Evolutionary conservation across 2,329 filamentous ascomycete species (phyloP).

Genomic region (Curvularia verruculosa): DNA sequence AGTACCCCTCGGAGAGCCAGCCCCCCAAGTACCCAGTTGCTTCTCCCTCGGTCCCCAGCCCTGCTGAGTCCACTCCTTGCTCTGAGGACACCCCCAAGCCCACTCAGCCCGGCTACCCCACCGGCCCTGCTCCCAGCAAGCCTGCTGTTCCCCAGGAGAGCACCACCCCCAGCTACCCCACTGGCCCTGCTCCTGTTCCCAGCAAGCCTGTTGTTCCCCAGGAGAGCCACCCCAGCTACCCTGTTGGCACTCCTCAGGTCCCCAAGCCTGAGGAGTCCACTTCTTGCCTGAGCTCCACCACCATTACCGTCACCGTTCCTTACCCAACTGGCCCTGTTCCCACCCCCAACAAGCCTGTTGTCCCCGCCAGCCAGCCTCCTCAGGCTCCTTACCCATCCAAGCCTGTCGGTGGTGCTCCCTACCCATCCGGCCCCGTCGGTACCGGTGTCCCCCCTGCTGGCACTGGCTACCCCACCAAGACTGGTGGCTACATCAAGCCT

Average conservation of each 20-base stretch:
- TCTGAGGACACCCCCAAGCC: neutral
- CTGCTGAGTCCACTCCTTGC: neutral
- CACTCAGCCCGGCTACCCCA: neutral
- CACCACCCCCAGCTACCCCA: neutral
- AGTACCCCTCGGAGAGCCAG: slow-evolving; percentile 20
- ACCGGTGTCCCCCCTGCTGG: slow-evolving; percentile 22
- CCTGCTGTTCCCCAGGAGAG: slow-evolving; percentile 1
- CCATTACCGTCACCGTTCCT: slow-evolving; percentile 52
- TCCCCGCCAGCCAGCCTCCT: slow-evolving; percentile 5
- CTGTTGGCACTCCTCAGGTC: slow-evolving; percentile 11
- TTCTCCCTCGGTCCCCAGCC: neutral
- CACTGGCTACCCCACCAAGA: slow-evolving; percentile 41
- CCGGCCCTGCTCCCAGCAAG: neutral
- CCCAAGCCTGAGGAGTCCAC: slow-evolving; percentile 21
- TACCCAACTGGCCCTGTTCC: slow-evolving; percentile 48
- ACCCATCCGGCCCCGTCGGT: slow-evolving; percentile 23
- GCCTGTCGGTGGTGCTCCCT: slow-evolving; percentile 13
- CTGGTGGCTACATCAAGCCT: slow-evolving; percentile 41
- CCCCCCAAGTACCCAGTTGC: slow-evolving; percentile 7
- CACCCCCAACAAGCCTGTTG: slow-evolving; percentile 8
- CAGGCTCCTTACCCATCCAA: slow-evolving; percentile 21
- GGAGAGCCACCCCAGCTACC: slow-evolving; percentile 4
- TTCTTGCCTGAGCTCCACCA: slow-evolving; percentile 51
- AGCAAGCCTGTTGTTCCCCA: neutral
- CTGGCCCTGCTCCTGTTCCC: slow-evolving; percentile 2